Conservation (phyloP, 208 protist genomes). For the Endotrypanum monterogeii region DNA sequence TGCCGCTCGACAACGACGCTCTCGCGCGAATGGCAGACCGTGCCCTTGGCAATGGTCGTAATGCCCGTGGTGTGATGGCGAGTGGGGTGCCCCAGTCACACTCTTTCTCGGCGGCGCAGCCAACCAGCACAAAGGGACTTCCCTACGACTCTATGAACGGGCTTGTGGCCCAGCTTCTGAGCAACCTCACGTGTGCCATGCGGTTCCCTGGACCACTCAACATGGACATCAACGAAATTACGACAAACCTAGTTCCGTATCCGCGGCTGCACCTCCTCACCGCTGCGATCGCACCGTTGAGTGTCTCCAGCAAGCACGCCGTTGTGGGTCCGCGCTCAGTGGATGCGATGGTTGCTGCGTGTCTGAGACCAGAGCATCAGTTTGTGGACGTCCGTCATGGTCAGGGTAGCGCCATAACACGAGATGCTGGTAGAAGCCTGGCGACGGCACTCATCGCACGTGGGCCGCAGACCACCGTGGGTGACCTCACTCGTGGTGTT, state of each 20-base stretch:
- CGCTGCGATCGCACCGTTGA: slow-evolving; percentile 90
- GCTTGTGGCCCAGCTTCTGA: slow-evolving; percentile 94
- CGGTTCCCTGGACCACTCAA: slow-evolving; percentile 95
- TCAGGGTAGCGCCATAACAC: slow-evolving; percentile 28
- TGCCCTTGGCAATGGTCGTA: slow-evolving; percentile 24
- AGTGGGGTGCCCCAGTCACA: slow-evolving; percentile 39
- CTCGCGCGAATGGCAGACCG: slow-evolving; percentile 85
- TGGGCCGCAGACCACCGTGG: slow-evolving; percentile 92
- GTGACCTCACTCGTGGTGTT: slow-evolving; percentile 93
- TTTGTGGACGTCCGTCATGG: slow-evolving; percentile 65
- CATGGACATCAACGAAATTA: slow-evolving; percentile 98
- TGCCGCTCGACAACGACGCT: slow-evolving; percentile 95
- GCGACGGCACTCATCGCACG: slow-evolving; percentile 92
- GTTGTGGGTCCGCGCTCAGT: slow-evolving; percentile 61
- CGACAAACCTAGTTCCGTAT: slow-evolving; percentile 97
- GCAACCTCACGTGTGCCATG: slow-evolving; percentile 94
- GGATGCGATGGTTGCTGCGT: slow-evolving; percentile 90
- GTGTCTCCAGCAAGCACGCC: slow-evolving; percentile 54
- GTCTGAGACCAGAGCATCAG: slow-evolving; percentile 83
- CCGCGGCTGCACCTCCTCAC: slow-evolving; percentile 93
- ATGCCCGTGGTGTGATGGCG: slow-evolving; percentile 9
- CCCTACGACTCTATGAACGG: slow-evolving; percentile 97
- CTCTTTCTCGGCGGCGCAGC: slow-evolving; percentile 65
- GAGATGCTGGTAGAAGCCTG: slow-evolving; percentile 62
- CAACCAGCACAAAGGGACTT: slow-evolving; percentile 74